phyloP scores from a whole-genome alignment of 192 early-diverging fungal genomes.

The Coemansia sp. region DNA sequence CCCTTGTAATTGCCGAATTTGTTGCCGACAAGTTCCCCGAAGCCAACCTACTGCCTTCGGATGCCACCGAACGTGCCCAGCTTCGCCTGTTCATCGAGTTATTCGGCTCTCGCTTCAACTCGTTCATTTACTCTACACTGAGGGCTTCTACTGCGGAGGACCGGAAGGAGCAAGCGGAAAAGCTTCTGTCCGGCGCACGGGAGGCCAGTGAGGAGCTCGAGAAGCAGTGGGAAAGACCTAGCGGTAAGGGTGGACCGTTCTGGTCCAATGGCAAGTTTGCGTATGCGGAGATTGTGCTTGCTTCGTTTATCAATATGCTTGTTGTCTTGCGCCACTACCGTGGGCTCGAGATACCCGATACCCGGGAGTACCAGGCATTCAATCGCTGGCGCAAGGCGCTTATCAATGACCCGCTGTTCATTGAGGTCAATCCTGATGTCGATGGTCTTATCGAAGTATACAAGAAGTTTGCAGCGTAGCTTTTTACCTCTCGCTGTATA shows the following conservation, averaged over 20 bases:
- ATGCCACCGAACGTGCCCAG: constrained; percentile 39
- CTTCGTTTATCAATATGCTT: constrained; percentile 25
- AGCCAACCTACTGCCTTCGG: constrained; percentile 32
- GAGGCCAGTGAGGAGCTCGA: constrained; percentile 26
- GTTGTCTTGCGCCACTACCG: constrained; percentile 19
- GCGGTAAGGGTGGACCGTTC: constrained; percentile 35
- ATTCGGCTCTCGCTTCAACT: constrained; percentile 16
- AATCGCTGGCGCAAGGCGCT: constrained; percentile 33
- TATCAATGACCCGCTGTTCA: constrained; percentile 21
- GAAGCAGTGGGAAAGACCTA: constrained; percentile 27
- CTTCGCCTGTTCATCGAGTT: constrained; percentile 44
- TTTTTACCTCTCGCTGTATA: not conserved
- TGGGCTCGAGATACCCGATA: constrained; percentile 28
- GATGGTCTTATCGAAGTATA: constrained; percentile 12
- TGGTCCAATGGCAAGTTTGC: constrained; percentile 22
- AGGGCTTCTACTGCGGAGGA: constrained; percentile 13
- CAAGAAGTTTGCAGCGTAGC: constrained; percentile 17
- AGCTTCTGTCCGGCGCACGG: constrained; percentile 14
- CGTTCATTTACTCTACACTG: constrained; percentile 18
- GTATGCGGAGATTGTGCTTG: constrained; percentile 26
- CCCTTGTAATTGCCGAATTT: constrained; percentile 66
- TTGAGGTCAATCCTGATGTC: constrained; percentile 18
- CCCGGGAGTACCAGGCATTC: constrained; percentile 34
- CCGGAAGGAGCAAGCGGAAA: constrained; percentile 12
- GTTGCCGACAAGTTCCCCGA: constrained; percentile 64